Evolutionary conservation across 1,284 basidiomycete species (phyloP).

Genomic region (Trichosporon ovoides): DNA sequence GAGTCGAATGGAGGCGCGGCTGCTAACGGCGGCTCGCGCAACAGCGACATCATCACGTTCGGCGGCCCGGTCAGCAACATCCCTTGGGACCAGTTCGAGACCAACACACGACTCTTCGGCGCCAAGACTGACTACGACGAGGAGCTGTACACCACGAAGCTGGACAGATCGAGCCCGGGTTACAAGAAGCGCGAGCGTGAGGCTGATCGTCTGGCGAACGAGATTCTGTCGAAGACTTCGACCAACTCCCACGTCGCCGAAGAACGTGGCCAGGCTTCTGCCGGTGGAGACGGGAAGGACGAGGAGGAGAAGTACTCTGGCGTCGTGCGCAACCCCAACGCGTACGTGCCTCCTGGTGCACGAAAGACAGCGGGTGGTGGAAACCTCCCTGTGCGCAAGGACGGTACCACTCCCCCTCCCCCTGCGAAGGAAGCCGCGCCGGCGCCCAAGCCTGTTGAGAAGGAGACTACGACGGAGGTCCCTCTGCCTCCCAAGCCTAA

Average conservation of each 20-base stretch:
- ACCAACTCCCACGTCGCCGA: constrained; percentile 85
- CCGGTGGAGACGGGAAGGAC: constrained; percentile 67
- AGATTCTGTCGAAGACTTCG: constrained; percentile 68
- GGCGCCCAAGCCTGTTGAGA: constrained; percentile 15
- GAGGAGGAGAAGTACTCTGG: constrained; percentile 99
- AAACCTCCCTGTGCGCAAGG: constrained; percentile 13
- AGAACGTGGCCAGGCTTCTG: constrained; percentile 64
- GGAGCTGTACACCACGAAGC: constrained; percentile 88
- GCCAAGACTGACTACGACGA: constrained; percentile 89
- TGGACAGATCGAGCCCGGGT: constrained; percentile 77
- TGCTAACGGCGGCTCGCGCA: constrained; percentile 21
- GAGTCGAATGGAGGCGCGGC: constrained; percentile 25
- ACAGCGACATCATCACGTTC: constrained; percentile 41
- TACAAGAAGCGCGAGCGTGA: constrained; percentile 75
- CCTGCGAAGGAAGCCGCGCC: constrained; percentile 6
- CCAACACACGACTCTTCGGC: constrained; percentile 89
- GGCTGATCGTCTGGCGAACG: constrained; percentile 81
- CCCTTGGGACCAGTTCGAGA: constrained; percentile 93
- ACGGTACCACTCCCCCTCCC: background rate
- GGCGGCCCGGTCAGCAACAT: constrained; percentile 28
- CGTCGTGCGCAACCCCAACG: constrained; percentile 78
- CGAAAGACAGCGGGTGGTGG: constrained; percentile 50
- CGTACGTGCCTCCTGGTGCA: constrained; percentile 88
- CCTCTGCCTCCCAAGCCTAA: constrained; percentile 3
- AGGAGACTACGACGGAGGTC: background rate